Evolutionary conservation across 306 rosid genomes (phyloP).

Genomic region (Dalbergia oliveri): DNA sequence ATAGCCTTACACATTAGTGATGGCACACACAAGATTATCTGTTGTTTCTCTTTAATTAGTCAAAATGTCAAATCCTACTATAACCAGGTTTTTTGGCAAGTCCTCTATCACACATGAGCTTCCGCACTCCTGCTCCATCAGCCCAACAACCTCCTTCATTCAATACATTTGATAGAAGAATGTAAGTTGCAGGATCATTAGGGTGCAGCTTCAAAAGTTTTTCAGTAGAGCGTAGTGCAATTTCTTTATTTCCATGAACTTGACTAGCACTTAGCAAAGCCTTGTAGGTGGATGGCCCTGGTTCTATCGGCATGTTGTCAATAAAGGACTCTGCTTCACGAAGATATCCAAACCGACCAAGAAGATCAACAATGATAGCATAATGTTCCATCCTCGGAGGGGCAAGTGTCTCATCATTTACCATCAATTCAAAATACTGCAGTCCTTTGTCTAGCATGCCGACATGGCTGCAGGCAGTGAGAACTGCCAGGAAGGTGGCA

Average conservation of each 20-base stretch:
- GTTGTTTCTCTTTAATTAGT: not conserved
- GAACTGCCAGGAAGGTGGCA: slow-evolving; percentile 57
- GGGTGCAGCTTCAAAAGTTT: slow-evolving; percentile 53
- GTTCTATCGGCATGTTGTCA: slow-evolving; percentile 50
- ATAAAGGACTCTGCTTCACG: slow-evolving; percentile 60
- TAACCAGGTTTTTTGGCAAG: slow-evolving; percentile 48
- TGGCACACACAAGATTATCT: not conserved
- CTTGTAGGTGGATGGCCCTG: slow-evolving; percentile 54
- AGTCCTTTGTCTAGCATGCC: slow-evolving; percentile 61
- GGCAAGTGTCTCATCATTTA: slow-evolving; percentile 37
- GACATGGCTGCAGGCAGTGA: slow-evolving; percentile 61
- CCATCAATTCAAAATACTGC: slow-evolving; percentile 55
- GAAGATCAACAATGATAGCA: slow-evolving; percentile 56
- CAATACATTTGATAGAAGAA: slow-evolving; percentile 55
- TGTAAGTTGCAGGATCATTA: slow-evolving; percentile 55
- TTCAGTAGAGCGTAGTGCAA: slow-evolving; percentile 49
- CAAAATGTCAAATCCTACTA: slow-evolving; percentile 49
- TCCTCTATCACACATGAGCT: slow-evolving; percentile 50
- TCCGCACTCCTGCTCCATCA: slow-evolving; percentile 53
- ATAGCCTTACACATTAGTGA: not conserved
- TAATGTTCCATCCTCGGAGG: slow-evolving; percentile 60
- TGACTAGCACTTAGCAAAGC: slow-evolving; percentile 58
- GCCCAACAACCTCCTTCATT: slow-evolving; percentile 48
- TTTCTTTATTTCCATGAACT: slow-evolving; percentile 57
- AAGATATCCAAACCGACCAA: slow-evolving; percentile 61